Evolutionary conservation across 768 basidiomycete genomes (phyloP), one percentile per base, ranked within the genome.

Genomic region (Xerocomus brunneocitrinus): DNA sequence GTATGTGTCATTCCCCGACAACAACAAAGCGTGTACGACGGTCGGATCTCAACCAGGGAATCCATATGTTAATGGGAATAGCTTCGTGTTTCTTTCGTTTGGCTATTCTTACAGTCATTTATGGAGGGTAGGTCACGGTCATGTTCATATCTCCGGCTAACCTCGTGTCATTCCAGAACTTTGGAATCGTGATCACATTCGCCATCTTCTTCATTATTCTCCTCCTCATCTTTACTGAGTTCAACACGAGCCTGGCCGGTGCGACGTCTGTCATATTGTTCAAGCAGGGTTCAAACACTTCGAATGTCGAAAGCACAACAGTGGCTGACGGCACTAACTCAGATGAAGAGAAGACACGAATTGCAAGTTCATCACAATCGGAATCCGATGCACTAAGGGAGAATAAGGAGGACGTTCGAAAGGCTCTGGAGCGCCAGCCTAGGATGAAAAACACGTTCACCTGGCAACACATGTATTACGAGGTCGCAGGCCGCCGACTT

Each of bases 1-100:
- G 0, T 89, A 89, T 56, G 79, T 79, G 57, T 72, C 72, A 19
- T 65, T 85, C 38, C 66, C 74, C 3, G 58, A 85, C 14, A 67
- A 59, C 1, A 89, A 92, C 63, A 91, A 91, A 69, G 85, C 86
- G 1, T 95, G 92, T 66, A 77, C 87, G 3, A 78, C 84, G 0
- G 74, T 84, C 7, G 91, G 92, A 5, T 77, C 85, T 2, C 61
- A 76, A 4, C 58, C 84, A 0, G 91, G 90, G 1, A 75, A 83
- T 49, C 63, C 67, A n/a, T 67, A 59, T 13, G 90, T 93, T 35
- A 62, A 76, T 25, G 91, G 92, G 4, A 76, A 77, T 32, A 58
- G 57, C 3, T 95, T 83, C 65, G 67, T 82, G 60, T 8, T 61
- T 49, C 44, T 83, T 57, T 74, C 70, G 51, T 72, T 71, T 66